Percentiles rank a stretch among this genome's conserved stretches.
Evolutionary conservation across 2,329 filamentous ascomycete genomes (phyloP).

Genomic region (Penicillium frequentans): DNA sequence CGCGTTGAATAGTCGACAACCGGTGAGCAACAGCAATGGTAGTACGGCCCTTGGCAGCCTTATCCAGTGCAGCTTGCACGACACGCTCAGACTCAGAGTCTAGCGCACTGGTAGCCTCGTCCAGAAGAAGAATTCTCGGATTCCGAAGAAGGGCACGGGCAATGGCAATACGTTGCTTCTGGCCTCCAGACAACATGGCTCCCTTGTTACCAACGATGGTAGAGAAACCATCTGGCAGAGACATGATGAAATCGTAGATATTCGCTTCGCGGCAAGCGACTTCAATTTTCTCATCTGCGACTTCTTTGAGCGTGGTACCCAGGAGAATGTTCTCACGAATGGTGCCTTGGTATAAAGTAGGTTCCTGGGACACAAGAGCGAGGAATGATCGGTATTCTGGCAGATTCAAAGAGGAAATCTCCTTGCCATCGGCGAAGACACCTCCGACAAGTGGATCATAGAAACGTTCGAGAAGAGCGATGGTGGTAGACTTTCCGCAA

Average conservation of each 20-base stretch:
- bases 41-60: conserved; percentile 74
- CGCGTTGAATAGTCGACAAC: conserved; percentile 84
- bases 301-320: conserved; percentile 64
- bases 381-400: conserved; percentile 82
- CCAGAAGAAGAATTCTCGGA: conserved; percentile 79
- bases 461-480: conserved; percentile 61
- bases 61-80: conserved; percentile 81
- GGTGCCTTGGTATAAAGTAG: conserved; percentile 89
- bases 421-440: conserved; percentile 77
- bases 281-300: conserved; percentile 48
- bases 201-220: conserved; percentile 88
- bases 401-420: conserved; percentile 78
- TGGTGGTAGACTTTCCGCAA: conserved; percentile 66
- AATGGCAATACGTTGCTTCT: conserved; percentile 92
- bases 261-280: conserved; percentile 86
- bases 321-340: conserved; percentile 89
- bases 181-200: conserved; percentile 77
- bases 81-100: conserved; percentile 86
- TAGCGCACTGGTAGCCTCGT: conserved; percentile 83
- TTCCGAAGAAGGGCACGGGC: conserved; percentile 77
- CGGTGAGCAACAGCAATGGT: conserved; percentile 93
- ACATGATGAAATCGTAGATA: conserved; percentile 88
- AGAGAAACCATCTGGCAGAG: conserved; percentile 79
- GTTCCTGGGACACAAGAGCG: conserved; percentile 89
- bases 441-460: conserved; percentile 59